Evolutionary conservation across 768 basidiomycete genomes (phyloP).

Genomic region (Boletus huronensis): DNA sequence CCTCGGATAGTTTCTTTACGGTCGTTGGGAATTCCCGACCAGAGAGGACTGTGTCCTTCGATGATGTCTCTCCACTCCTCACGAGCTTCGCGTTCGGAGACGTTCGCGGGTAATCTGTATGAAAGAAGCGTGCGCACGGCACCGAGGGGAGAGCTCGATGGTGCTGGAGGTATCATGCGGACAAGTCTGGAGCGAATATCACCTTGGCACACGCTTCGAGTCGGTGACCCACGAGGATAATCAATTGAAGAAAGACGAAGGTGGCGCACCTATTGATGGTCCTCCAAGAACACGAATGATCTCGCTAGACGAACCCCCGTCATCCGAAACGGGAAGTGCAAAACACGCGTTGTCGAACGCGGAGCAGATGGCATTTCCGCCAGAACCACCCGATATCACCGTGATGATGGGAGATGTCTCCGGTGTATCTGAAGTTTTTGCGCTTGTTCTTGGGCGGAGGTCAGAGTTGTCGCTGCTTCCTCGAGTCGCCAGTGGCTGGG

Average conservation of each 20-base stretch:
- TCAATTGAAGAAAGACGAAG: conserved; percentile 10
- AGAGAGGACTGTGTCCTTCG: conserved; percentile 77
- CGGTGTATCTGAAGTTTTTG: conserved; percentile 3
- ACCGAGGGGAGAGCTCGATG: conserved; percentile 57
- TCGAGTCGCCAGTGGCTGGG: conserved; percentile 19
- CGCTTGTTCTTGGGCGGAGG: conserved; percentile 1
- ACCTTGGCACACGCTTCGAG: conserved; percentile 41
- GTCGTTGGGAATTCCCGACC: conserved; percentile 84
- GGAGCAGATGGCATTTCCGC: conserved; percentile 86
- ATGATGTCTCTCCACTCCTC: conserved; percentile 93
- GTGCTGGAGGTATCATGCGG: conserved; percentile 73
- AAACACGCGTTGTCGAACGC: conserved; percentile 79
- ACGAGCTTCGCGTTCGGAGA: conserved; percentile 71
- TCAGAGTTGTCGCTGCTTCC: conserved; percentile 2
- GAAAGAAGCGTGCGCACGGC: conserved; percentile 76
- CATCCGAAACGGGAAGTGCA: conserved; percentile 90
- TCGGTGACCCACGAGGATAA: conserved; percentile 10
- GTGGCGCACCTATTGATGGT: conserved; percentile 67
- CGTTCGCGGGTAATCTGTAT: conserved; percentile 69
- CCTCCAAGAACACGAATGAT: conserved; percentile 89
- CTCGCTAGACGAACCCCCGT: conserved; percentile 93
- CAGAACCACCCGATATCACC: conserved; percentile 91
- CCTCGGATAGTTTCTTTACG: conserved; percentile 90
- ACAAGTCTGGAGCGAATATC: conserved; percentile 88
- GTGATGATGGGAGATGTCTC: conserved; percentile 46